Evolutionary conservation across 139 green algal species (phyloP), one percentile per base, ranked within the genome.

Genomic region (Coelastrella sp.): DNA sequence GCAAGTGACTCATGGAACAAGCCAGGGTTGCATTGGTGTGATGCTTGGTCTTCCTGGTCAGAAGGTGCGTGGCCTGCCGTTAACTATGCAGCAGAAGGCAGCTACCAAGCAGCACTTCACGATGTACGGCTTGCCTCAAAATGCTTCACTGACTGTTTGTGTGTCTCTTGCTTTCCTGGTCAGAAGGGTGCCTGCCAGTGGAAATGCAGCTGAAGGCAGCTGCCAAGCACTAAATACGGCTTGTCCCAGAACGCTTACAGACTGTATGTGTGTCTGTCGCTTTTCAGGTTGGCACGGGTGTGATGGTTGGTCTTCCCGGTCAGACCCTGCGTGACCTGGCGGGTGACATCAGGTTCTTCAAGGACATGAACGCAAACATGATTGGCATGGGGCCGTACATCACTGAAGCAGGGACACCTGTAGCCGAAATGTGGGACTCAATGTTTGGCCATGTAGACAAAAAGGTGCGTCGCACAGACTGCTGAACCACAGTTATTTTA

Each of bases 301-400:
- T 96, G 5, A 97, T 97, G 95, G 94, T 97, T 71, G 95, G 95
- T 13, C 93, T 97, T 83, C 95, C 95, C 3, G 95, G 93, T 13
- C 95, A 97, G 87, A 96, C 92, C 23, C 89, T 96, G 93, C 56
- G 81, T 5, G 94, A 97, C 91, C 86, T 97, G 79, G 95, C 95
- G 10, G 88, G 91, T 0, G 95, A 97, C 90, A 86, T 97, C 47
- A 10, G 88, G 32, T 97, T 97, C 81, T 97, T 97, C 92, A 90
- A 91, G 5, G 76, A 95, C 54, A 73, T 96, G 17, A 86, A 89
- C 16, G 92, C 94, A 3, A 93, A 97, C 92, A 97, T 97, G 95
- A 95, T 97, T 64, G 95, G 94, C 78, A 91, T 91, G 87, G 87
- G 83, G 47, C 83, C 83, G 14, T 89, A 89, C 57, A 89, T 89